Evolutionary conservation across 2,329 filamentous ascomycete genomes (phyloP).

Genomic region (Drechslerella stenobrocha): DNA sequence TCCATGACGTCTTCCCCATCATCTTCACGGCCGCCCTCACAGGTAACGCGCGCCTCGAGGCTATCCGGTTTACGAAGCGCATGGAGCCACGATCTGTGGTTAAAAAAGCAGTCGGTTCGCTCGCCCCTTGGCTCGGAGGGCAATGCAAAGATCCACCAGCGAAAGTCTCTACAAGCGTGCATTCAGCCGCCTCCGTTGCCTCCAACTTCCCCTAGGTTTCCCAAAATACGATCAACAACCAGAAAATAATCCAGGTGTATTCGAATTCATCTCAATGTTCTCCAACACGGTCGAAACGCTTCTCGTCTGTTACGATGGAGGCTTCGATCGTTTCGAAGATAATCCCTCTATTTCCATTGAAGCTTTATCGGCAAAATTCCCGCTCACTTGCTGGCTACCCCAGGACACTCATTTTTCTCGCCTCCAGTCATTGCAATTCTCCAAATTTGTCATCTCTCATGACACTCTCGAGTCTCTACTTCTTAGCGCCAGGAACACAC

Average conservation of each 20-base stretch:
- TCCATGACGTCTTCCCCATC: conserved; percentile 8
- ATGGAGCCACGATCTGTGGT: not conserved
- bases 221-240: too few species aligned
- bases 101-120: not conserved
- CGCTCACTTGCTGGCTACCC: too few species aligned
- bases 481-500: not conserved
- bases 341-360: too few species aligned
- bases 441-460: not conserved
- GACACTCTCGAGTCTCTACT: not conserved
- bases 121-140: conserved; percentile 7
- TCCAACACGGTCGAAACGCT: not conserved
- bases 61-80: not conserved
- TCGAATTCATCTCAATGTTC: not conserved
- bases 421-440: not conserved
- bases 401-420: not conserved
- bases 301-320: too few species aligned
- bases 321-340: too few species aligned
- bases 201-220: too few species aligned
- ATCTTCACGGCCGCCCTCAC: conserved; percentile 1
- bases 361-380: too few species aligned
- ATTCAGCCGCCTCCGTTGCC: too few species aligned
- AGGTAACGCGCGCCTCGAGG: not conserved
- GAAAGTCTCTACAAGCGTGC: too few species aligned
- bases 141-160: too few species aligned
- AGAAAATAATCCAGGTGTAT: not conserved